Evolutionary conservation across 768 basidiomycete species (phyloP), one percentile per base, ranked within the genome.

Genomic region (Paxillus involutus): DNA sequence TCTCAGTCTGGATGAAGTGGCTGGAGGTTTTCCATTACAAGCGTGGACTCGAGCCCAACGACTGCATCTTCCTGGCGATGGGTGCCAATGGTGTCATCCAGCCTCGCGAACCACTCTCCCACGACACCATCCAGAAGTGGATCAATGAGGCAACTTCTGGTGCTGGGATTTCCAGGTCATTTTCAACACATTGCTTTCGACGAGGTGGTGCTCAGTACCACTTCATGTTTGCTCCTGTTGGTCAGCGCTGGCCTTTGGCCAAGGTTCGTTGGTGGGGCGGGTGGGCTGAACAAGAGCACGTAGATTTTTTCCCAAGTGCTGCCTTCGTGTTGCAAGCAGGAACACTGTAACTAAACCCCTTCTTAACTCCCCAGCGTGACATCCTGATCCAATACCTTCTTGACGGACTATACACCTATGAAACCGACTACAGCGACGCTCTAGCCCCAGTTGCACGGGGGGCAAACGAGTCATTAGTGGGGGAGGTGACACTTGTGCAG

Each of bases 251-350:
- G 76, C 63, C 71, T 0, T 54, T 78, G 17, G 59, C 48, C 10
- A 59, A 42, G 2, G 65, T 76, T 3, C 62, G 61, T 6, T 77
- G 75, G 75, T 78, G 76, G 75, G 77, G 74, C 1, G 73, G 73
- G 11, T 76, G 75, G 77, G 74, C 73, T 16, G 58, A 59, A 26
- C 63, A 67, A 0, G 73, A 77, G 53, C 65, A 71, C 44, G 75
- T 75, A 42, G 35, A 68, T 21, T 21, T 21, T 3, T 21, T 21
- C 21, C 21, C 3, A 3, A 21, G 21, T 21, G 21, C 21, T 3
- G 21, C 21, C 21, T 21, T 21, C 21, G 21, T 21, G 21, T 21
- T 21, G 21, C 21, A 21, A 2, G 21, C 21, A 21, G 21, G 21
- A 21, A 21, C 21, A 21, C 21, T 3, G 21, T 21, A 21, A 21